Conservation (phyloP, 2,329 filamentous ascomycete genomes). For the Thelonectria olida region DNA sequence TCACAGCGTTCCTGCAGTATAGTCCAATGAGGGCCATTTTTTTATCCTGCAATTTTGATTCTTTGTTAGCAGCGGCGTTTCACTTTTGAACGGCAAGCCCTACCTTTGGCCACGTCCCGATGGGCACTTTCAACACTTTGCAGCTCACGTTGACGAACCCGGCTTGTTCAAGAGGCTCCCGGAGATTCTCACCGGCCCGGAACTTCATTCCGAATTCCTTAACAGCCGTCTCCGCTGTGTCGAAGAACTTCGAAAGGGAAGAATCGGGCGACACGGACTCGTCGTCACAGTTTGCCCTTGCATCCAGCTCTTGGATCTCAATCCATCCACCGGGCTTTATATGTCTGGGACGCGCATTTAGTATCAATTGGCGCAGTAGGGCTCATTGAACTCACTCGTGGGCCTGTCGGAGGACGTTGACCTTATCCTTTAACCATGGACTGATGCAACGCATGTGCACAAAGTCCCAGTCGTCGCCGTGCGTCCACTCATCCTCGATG, state of each 20-base stretch:
- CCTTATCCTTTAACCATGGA: slow-evolving; percentile 31
- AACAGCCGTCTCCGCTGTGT: slow-evolving; percentile 30
- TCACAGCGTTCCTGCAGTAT: slow-evolving; percentile 29
- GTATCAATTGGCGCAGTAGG: background rate
- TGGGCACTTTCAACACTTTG: slow-evolving; percentile 32
- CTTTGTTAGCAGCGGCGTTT: background rate
- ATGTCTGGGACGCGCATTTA: slow-evolving; percentile 13
- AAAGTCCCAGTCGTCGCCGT: slow-evolving; percentile 32
- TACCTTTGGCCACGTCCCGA: slow-evolving; percentile 35
- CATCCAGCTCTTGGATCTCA: slow-evolving; percentile 48
- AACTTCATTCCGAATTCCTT: slow-evolving; percentile 48
- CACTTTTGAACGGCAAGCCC: rapidly evolving
- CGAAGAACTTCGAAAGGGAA: slow-evolving; percentile 40
- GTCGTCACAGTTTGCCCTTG: slow-evolving; percentile 49
- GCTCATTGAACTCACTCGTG: slow-evolving; percentile 16
- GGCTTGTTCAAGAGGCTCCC: slow-evolving; percentile 20
- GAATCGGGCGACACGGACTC: slow-evolving; percentile 47
- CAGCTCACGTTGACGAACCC: slow-evolving; percentile 32
- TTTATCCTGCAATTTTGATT: slow-evolving; percentile 23
- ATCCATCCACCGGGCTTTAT: slow-evolving; percentile 34
- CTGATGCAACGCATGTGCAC: slow-evolving; percentile 37
- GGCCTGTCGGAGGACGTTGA: slow-evolving; percentile 28
- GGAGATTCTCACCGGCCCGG: slow-evolving; percentile 27
- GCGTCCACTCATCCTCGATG: slow-evolving; percentile 59
- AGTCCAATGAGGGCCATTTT: slow-evolving; percentile 30